Evolutionary conservation across 306 rosid species (phyloP), one percentile per base, ranked within the genome.

Genomic region (Cucumis cinereus): DNA sequence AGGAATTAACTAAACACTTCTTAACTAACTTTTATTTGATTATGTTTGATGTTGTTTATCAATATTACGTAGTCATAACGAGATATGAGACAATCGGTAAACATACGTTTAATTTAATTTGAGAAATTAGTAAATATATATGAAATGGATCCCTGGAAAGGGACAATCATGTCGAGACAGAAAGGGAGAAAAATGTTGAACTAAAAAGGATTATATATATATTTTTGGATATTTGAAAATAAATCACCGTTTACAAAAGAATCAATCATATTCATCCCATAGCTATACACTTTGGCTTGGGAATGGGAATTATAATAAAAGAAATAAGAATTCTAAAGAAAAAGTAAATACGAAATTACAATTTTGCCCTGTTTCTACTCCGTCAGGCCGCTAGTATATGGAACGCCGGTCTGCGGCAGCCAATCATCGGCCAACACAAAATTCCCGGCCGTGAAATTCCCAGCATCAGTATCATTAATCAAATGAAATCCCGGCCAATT

Each of bases 371-470:
- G 22, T 49, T 71, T 28, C 75, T 68, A 43, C 33, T 60, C 68
- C 15, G 71, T 77, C 22, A 91, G 81, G 67, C 83, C 81, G 73
- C 86, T 66, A 20, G 61, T 15, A 20, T 84, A 91, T 6, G 91
- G 83, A 40, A 93, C 96, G 24, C 98, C 97, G 0, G 97, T 84
- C 45, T 74, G 84, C 10, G 92, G 94, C 82, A 93, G 66, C 97
- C 93, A 90, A 16, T 87, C 53, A 78, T 87, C 93, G 0, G 88
- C 93, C 43, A 49, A 62, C 71, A 92, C 69, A 79, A 90, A 93
- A 70, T 47, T 86, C 7, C 81, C 61, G 15, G 82, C 89, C 0
- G 98, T 86, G 71, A 92, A 92, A 57, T 73, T 92, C 13, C 84
- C 89, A 1, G 92, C 96, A 38, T 84, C 93, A 0, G 81, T 78